phyloP scores from a whole-genome alignment of 106 monocot species.

The Dendrobium chrysotoxum region DNA sequence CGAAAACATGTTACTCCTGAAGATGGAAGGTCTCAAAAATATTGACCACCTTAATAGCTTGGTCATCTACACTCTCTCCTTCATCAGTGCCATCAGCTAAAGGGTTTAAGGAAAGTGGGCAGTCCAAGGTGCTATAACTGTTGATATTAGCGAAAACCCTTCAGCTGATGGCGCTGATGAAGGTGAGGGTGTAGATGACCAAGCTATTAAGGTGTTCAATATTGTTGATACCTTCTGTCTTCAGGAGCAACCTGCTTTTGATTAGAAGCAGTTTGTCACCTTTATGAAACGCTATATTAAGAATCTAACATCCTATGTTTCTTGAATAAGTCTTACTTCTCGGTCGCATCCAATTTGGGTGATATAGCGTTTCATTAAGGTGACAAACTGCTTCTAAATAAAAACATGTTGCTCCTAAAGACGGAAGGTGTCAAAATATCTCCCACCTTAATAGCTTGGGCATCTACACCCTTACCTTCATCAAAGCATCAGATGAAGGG shows the following conservation, averaged over 20 bases:
- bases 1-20: constrained; percentile 81
- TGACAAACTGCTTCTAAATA: constrained; percentile 74
- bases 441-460: constrained; percentile 58
- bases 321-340: constrained; percentile 58
- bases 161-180: too few relatives aligned
- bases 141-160: too few relatives aligned
- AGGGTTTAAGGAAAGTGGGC: too few relatives aligned
- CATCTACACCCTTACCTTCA: constrained; percentile 82
- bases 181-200: too few relatives aligned
- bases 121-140: too few relatives aligned
- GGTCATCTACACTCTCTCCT: constrained; percentile 79
- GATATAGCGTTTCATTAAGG: constrained; percentile 69
- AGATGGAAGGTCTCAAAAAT: constrained; percentile 84
- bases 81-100: constrained; percentile 76
- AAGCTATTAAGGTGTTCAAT: too few relatives aligned
- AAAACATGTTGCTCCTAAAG: constrained; percentile 87
- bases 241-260: too few relatives aligned
- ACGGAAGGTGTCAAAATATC: constrained; percentile 84
- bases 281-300: too few relatives aligned
- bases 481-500: constrained; percentile 74
- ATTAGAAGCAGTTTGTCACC: too few relatives aligned
- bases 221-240: too few relatives aligned
- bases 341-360: constrained; percentile 40
- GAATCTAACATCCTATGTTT: too few relatives aligned
- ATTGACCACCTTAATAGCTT: constrained; percentile 68